These are phyloP conservation scores for Falciphora oryzae DNA, from an alignment of 2,329 filamentous ascomycete genomes.

Conservation along the genomic window DNA sequence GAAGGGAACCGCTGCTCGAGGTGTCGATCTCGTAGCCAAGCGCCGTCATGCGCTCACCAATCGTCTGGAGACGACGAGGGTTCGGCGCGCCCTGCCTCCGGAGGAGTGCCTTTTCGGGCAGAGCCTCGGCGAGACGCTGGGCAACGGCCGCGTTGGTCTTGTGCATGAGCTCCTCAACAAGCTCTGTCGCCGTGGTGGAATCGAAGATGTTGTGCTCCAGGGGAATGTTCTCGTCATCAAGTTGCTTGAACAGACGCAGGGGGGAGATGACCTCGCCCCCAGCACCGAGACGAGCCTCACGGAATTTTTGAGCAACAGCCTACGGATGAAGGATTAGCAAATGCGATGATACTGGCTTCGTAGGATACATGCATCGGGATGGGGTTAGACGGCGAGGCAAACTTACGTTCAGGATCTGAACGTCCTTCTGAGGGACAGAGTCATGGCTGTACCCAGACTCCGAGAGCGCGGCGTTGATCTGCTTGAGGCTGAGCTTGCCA, in stretches of 20 bases:
- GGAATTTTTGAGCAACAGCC: constrained; percentile 82
- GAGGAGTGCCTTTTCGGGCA: constrained; percentile 89
- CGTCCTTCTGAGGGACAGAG: constrained; percentile 64
- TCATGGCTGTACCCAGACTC: constrained; percentile 56
- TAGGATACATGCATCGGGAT: background rate
- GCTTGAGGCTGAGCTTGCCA: constrained; percentile 76
- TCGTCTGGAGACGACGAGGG: constrained; percentile 79
- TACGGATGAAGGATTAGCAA: constrained; percentile 24
- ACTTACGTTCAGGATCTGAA: constrained; percentile 70
- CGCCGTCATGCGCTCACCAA: constrained; percentile 87
- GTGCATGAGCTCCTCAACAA: constrained; percentile 92
- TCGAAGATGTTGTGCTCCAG: constrained; percentile 96
- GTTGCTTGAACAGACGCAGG: constrained; percentile 82
- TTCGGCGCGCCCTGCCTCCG: constrained; percentile 83
- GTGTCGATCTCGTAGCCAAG: constrained; percentile 88
- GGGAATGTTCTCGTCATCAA: constrained; percentile 96
- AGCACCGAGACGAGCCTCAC: constrained; percentile 77
- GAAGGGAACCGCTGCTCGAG: constrained; percentile 81
- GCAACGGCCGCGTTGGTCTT: constrained; percentile 89
- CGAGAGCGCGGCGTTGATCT: constrained; percentile 77
- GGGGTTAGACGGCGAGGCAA: background rate
- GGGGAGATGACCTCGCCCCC: constrained; percentile 75
- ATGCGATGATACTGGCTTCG: background rate
- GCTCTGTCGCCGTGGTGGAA: constrained; percentile 79
- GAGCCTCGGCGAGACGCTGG: constrained; percentile 68